Conservation (phyloP, 2,329 filamentous ascomycete genomes). For the Knufia fluminis region DNA sequence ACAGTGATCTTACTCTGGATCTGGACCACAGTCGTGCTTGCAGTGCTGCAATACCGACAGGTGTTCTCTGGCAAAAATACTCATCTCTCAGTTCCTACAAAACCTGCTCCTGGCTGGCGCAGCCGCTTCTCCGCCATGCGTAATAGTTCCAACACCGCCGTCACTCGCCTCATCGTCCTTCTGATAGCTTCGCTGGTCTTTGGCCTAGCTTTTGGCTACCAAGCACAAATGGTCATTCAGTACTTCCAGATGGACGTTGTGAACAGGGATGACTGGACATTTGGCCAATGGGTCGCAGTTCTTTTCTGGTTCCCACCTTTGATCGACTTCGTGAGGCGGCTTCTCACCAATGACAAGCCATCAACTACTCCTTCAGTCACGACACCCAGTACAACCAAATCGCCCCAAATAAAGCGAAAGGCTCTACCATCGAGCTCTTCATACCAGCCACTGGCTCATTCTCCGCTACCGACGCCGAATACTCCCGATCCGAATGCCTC, state of each 20-base stretch:
- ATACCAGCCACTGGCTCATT: neutral
- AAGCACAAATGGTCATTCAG: neutral
- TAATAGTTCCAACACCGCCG: neutral
- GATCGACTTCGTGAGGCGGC: neutral
- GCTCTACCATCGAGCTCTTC: neutral
- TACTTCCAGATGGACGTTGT: constrained; percentile 1
- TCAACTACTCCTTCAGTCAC: neutral
- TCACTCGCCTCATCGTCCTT: neutral
- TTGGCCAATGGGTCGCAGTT: neutral
- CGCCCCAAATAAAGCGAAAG: neutral
- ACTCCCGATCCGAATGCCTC: neutral
- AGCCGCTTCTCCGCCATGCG: neutral
- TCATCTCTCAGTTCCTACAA: neutral
- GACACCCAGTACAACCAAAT: neutral
- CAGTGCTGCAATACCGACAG: neutral
- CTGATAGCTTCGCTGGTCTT: neutral
- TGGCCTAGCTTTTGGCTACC: constrained; percentile 2
- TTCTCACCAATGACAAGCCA: neutral
- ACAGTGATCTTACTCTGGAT: neutral
- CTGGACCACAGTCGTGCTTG: neutral
- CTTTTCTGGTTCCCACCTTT: neutral
- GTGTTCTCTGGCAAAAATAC: neutral
- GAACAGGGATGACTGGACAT: neutral
- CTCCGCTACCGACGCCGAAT: neutral
- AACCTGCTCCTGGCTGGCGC: neutral